phyloP scores from a whole-genome alignment of 2,329 filamentous ascomycete species.

The Hypoxylon sp. region DNA sequence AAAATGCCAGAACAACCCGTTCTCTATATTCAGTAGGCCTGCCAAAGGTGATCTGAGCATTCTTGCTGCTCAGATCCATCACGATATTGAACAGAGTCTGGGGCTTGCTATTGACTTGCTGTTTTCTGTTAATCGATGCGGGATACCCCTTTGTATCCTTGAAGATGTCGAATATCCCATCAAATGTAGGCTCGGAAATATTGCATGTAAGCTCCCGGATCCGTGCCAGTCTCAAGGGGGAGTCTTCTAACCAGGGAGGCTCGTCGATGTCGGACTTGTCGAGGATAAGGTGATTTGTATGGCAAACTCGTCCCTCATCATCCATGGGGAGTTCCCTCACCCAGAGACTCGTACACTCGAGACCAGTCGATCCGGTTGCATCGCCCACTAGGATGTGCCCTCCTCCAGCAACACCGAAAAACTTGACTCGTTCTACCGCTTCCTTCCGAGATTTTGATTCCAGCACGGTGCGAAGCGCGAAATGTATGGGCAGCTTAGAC shows the following conservation, averaged over 20 bases:
- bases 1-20: slow-evolving; percentile 44
- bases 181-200: slow-evolving; percentile 31
- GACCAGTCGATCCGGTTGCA: slow-evolving; percentile 57
- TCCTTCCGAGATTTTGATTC: slow-evolving; percentile 64
- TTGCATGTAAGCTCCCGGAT: slow-evolving; percentile 48
- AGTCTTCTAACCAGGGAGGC: slow-evolving; percentile 53
- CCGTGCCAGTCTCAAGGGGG: slow-evolving; percentile 47
- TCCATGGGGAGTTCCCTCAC: slow-evolving; percentile 51
- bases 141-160: slow-evolving; percentile 53
- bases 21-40: slow-evolving; percentile 51
- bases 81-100: slow-evolving; percentile 56
- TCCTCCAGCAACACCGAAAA: slow-evolving; percentile 63
- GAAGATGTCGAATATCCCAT: slow-evolving; percentile 48
- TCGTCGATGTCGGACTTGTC: slow-evolving; percentile 52
- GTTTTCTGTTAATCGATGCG: slow-evolving; percentile 51
- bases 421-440: slow-evolving; percentile 61
- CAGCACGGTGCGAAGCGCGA: slow-evolving; percentile 69
- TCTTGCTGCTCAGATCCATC: slow-evolving; percentile 51
- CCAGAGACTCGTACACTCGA: slow-evolving; percentile 61
- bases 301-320: slow-evolving; percentile 55
- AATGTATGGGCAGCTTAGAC: slow-evolving; percentile 70
- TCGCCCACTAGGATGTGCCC: slow-evolving; percentile 67
- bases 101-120: slow-evolving; percentile 39
- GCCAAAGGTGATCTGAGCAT: slow-evolving; percentile 52
- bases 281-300: slow-evolving; percentile 62